Percentiles rank a stretch among this genome's conserved stretches.
Conservation (phyloP, 495 filamentous ascomycete genomes). For the Sabuloglossum arenarium region DNA sequence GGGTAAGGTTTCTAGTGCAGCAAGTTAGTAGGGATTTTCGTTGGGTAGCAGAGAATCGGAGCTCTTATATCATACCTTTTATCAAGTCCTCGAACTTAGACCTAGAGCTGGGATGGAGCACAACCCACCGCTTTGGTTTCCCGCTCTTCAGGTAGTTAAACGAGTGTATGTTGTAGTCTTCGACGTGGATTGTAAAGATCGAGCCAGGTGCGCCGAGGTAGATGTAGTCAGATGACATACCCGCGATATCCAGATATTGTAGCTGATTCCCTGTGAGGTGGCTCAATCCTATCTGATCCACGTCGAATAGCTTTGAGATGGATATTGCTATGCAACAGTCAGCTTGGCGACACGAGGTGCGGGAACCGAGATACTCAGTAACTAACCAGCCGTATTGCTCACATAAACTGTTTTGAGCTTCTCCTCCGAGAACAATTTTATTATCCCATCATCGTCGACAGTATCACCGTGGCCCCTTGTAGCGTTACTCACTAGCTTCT, state of each 20-base stretch:
- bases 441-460: not conserved
- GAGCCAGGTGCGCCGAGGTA: not conserved
- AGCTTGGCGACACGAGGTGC: not conserved
- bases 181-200: not conserved
- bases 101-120: not conserved
- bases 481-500: not conserved
- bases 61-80: not conserved
- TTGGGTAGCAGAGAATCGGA: not conserved
- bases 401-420: not conserved
- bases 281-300: not conserved
- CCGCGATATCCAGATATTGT: not conserved
- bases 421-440: not conserved
- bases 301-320: not conserved
- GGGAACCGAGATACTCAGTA: not conserved
- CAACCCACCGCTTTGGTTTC: not conserved
- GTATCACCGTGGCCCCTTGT: not conserved
- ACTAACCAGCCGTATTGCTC: not conserved
- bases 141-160: not conserved
- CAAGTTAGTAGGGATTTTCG: not conserved
- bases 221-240: not conserved
- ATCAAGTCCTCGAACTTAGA: not conserved
- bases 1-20: not conserved
- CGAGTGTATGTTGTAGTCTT: not conserved
- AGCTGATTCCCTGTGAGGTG: not conserved
- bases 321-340: not conserved